These are phyloP conservation scores for Malassezia nana DNA, from an alignment of 1,284 basidiomycete species.

Conservation along the genomic window DNA sequence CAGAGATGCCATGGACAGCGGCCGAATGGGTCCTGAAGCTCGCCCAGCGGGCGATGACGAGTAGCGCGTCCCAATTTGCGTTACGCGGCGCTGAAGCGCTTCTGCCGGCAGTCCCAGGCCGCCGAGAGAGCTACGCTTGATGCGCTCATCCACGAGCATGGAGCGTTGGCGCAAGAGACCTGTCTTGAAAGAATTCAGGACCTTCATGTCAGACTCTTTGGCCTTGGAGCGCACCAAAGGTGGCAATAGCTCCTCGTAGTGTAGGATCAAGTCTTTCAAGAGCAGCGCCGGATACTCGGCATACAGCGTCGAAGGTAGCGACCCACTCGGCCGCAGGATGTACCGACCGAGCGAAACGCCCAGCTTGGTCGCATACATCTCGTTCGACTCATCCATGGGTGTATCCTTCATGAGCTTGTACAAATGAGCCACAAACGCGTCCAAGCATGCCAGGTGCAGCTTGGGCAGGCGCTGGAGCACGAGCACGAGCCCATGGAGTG, in stretches of 20 bases:
- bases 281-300: constrained; percentile 63
- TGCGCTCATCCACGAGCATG: constrained; percentile 67
- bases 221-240: constrained; percentile 71
- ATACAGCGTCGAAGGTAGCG: constrained; percentile 72
- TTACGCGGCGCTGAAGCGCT: constrained; percentile 21
- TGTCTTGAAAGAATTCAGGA: constrained; percentile 47
- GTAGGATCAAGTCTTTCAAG: constrained; percentile 64
- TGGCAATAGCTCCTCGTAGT: constrained; percentile 68
- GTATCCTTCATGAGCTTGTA: constrained; percentile 60
- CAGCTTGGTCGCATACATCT: constrained; percentile 72
- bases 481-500: constrained; percentile 62
- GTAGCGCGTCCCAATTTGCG: constrained; percentile 20
- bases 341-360: constrained; percentile 74
- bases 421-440: constrained; percentile 68
- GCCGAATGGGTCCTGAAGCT: neutral
- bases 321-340: constrained; percentile 69
- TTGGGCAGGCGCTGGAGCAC: constrained; percentile 66
- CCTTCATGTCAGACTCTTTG: constrained; percentile 59
- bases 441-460: constrained; percentile 70
- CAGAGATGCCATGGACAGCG: neutral
- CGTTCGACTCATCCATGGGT: constrained; percentile 56
- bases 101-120: constrained; percentile 20
- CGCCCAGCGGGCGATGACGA: neutral
- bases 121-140: constrained; percentile 28
- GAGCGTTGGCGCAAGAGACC: constrained; percentile 75